These are phyloP conservation scores for Hyphopichia wangnamkhiaoensis DNA, from an alignment of 1,139 yeast species.

Conservation along the genomic window DNA sequence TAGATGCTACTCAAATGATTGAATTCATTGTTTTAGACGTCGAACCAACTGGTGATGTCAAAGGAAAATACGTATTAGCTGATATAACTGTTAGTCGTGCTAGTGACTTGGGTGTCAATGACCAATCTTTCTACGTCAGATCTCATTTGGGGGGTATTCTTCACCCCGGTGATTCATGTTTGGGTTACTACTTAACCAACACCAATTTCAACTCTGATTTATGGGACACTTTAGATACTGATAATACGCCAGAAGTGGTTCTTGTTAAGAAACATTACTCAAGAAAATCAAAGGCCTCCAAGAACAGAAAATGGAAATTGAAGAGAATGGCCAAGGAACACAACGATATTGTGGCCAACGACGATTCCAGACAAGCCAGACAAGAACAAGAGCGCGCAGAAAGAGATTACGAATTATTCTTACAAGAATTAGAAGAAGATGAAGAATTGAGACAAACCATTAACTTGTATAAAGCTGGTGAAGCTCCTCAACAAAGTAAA, in stretches of 20 bases:
- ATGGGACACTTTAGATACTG: conserved; percentile 71
- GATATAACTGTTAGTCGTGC: conserved; percentile 89
- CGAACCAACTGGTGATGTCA: conserved; percentile 85
- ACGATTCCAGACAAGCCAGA: conserved; percentile 75
- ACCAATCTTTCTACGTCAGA: conserved; percentile 75
- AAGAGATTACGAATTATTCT: conserved; percentile 91
- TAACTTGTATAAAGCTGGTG: conserved; percentile 75
- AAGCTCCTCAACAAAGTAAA: conserved; percentile 24
- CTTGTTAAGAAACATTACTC: conserved; percentile 89
- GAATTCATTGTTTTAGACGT: conserved; percentile 92
- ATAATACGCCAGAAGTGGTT: conserved; percentile 82
- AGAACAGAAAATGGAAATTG: conserved; percentile 91
- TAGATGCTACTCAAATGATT: conserved; percentile 74
- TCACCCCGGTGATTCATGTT: conserved; percentile 93
- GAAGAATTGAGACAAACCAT: conserved; percentile 89
- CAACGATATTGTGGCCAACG: conserved; percentile 77
- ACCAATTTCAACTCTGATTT: conserved; percentile 84
- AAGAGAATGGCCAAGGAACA: conserved; percentile 98
- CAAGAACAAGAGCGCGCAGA: conserved; percentile 92
- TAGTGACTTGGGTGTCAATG: conserved; percentile 81
- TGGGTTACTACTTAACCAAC: conserved; percentile 84
- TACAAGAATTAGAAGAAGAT: conserved; percentile 97
- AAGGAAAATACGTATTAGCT: conserved; percentile 82
- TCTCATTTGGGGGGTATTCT: conserved; percentile 91
- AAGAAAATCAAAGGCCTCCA: conserved; percentile 72